These are phyloP conservation scores for Glycine latifolia DNA, from an alignment of 306 rosid genomes.

Conservation along the genomic window DNA sequence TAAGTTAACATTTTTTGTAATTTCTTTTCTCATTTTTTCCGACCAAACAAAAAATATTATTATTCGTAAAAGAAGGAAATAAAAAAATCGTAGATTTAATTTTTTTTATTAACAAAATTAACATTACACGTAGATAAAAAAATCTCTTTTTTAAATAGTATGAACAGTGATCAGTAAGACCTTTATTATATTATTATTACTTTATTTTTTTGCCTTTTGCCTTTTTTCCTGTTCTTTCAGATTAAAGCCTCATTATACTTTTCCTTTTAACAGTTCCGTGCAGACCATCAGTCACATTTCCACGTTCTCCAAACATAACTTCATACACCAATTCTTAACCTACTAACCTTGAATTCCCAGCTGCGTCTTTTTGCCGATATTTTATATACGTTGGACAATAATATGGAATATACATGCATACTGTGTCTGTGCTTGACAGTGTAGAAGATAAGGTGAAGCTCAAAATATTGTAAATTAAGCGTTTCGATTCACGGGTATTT, in stretches of 20 bases:
- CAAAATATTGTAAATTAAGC: slow-evolving; percentile 35
- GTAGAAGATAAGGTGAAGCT: slow-evolving; percentile 2
- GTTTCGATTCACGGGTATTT: slow-evolving; percentile 59
- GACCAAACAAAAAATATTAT: no score
- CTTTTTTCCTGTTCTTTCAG: background rate
- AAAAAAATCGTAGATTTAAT: no score
- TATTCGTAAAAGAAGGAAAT: no score
- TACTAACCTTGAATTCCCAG: slow-evolving; percentile 48
- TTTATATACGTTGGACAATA: background rate
- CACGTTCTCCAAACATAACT: slow-evolving; percentile 33
- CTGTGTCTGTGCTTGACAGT: background rate
- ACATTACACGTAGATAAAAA: no score
- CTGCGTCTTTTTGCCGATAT: background rate
- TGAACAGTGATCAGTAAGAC: no score
- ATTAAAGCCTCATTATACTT: background rate
- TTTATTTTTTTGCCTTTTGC: background rate
- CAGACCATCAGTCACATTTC: slow-evolving; percentile 32
- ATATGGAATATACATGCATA: background rate
- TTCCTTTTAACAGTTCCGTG: slow-evolving; percentile 1
- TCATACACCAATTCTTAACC: slow-evolving; percentile 46
- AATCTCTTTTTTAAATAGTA: no score
- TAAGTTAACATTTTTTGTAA: no score
- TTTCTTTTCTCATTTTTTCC: no score
- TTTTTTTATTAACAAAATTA: no score
- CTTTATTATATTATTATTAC: no score